A percentile compares a stretch with the other conserved stretches of the same genome.
Evolutionary conservation across 148 eudicot genomes (phyloP).

Genomic region (Rhododendron ovatum): DNA sequence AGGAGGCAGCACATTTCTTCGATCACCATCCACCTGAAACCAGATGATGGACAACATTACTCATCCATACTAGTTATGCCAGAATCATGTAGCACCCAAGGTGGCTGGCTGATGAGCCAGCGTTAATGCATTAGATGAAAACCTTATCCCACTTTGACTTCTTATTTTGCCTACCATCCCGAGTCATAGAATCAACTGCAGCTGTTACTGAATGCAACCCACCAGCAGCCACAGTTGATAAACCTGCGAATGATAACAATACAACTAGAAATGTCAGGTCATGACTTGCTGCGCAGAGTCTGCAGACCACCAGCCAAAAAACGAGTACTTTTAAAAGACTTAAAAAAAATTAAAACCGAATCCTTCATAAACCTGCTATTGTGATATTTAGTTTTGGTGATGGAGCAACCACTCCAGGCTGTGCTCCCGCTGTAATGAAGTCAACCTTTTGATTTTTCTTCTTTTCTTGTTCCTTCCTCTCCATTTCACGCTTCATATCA

Average conservation of each 20-base stretch:
- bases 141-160: constrained; percentile 99
- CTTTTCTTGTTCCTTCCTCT: constrained; percentile 81
- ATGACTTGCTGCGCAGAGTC: background rate
- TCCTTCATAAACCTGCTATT: constrained; percentile 48
- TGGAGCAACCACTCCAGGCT: constrained; percentile 39
- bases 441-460: constrained; percentile 83
- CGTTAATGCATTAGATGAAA: background rate
- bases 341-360: background rate
- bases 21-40: constrained; percentile 81
- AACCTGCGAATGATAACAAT: constrained; percentile 37
- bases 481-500: constrained; percentile 88
- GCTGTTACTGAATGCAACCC: constrained; percentile 36
- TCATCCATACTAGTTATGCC: background rate
- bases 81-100: background rate
- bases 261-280: constrained; percentile 6
- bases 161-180: constrained; percentile 82
- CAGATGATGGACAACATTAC: background rate
- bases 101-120: background rate
- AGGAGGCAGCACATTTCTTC: constrained; percentile 32
- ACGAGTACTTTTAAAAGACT: background rate
- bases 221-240: constrained; percentile 35
- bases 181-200: constrained; percentile 39
- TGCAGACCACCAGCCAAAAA: background rate
- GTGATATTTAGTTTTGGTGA: constrained; percentile 52
- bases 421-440: constrained; percentile 66